A percentile compares a stretch with the other conserved stretches of the same genome.
phyloP scores from a whole-genome alignment of 768 basidiomycete genomes.

The Suillus subluteus region DNA sequence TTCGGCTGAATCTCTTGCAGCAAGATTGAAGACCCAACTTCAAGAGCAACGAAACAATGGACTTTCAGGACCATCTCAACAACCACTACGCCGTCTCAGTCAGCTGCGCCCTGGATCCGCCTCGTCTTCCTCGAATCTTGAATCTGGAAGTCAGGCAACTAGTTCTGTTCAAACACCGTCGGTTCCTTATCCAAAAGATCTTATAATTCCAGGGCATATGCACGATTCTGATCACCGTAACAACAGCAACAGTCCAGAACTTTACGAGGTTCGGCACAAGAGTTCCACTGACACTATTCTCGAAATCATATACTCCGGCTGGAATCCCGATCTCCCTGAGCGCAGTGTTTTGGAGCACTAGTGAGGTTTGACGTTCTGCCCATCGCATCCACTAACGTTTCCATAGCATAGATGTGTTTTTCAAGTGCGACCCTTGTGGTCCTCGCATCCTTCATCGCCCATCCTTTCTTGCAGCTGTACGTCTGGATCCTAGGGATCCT shows the following conservation, averaged over 20 bases:
- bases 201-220: constrained; percentile 38
- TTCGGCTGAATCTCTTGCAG: constrained; percentile 39
- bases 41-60: constrained; percentile 55
- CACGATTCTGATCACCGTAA: constrained; percentile 43
- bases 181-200: not conserved
- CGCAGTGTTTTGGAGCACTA: constrained; percentile 74
- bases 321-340: constrained; percentile 86
- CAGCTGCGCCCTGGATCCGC: constrained; percentile 25
- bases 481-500: constrained; percentile 76
- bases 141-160: constrained; percentile 20
- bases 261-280: constrained; percentile 40
- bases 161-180: constrained; percentile 13
- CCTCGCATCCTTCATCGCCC: constrained; percentile 82
- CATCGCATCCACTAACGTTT: constrained; percentile 16
- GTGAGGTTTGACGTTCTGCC: constrained; percentile 42
- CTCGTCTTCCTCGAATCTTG: constrained; percentile 22
- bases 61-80: constrained; percentile 33
- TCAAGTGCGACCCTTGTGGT: constrained; percentile 85
- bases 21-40: constrained; percentile 63
- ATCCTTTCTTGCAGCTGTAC: constrained; percentile 79
- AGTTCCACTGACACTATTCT: constrained; percentile 56
- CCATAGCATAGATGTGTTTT: constrained; percentile 81
- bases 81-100: constrained; percentile 12
- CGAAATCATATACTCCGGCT: constrained; percentile 74
- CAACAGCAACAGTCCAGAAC: constrained; percentile 55